Evolutionary conservation across 2,329 filamentous ascomycete species (phyloP).

Genomic region (Penicillium rolfsii): DNA sequence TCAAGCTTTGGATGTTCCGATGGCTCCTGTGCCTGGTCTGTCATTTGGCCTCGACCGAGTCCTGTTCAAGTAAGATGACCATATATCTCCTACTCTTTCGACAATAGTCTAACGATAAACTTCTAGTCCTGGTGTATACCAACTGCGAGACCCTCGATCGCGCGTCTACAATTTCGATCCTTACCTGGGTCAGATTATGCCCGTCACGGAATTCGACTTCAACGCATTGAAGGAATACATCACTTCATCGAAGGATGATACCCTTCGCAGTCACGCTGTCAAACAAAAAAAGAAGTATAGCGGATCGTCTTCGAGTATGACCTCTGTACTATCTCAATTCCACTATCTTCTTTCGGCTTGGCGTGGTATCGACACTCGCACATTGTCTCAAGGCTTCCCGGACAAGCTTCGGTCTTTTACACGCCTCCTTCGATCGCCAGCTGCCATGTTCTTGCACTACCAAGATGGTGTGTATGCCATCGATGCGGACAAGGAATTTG

Average conservation of each 20-base stretch:
- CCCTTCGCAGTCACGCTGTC: conserved; percentile 69
- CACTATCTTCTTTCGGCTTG: conserved; percentile 87
- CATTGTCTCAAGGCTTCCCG: conserved; percentile 69
- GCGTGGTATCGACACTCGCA: conserved; percentile 69
- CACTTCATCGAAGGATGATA: conserved; percentile 83
- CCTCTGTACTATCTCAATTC: conserved; percentile 81
- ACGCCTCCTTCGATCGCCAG: conserved; percentile 69
- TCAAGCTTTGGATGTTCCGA: conserved; percentile 47
- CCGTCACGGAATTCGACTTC: conserved; percentile 89
- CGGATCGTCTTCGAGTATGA: conserved; percentile 98
- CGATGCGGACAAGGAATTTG: conserved; percentile 92
- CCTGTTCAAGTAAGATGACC: conserved; percentile 73
- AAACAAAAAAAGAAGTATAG: conserved; percentile 76
- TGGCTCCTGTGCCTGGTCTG: conserved; percentile 63
- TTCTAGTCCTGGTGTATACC: conserved; percentile 75
- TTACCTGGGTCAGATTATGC: conserved; percentile 91
- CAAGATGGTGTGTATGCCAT: conserved; percentile 89
- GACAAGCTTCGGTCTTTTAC: conserved; percentile 70
- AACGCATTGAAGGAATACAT: conserved; percentile 82
- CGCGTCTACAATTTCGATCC: conserved; percentile 96
- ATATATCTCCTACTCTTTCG: background rate
- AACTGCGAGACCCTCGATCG: conserved; percentile 84
- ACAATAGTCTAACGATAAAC: conserved; percentile 11
- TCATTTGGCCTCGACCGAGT: conserved; percentile 80
- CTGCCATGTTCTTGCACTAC: conserved; percentile 79